phyloP scores from a whole-genome alignment of 768 basidiomycete species.

The Podaxis sp. region DNA sequence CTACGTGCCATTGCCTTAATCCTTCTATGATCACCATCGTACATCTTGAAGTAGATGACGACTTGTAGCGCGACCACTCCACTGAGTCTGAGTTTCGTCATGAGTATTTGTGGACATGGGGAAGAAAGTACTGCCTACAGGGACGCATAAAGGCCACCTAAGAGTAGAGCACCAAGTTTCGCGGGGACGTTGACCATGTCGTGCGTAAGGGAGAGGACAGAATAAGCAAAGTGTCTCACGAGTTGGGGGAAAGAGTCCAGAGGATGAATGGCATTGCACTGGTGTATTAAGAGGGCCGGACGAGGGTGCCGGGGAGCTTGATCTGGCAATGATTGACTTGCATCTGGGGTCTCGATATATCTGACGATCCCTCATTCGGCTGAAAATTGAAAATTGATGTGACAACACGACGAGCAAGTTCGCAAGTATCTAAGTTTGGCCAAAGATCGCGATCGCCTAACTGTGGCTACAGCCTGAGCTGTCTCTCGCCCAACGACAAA shows the following conservation, averaged over 20 bases:
- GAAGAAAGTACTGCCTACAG: slow-evolving; percentile 21
- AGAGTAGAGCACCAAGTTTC: slow-evolving; percentile 33
- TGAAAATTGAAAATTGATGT: neutral
- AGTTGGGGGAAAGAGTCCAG: slow-evolving; percentile 1
- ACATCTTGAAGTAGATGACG: slow-evolving; percentile 30
- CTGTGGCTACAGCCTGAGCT: neutral
- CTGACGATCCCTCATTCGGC: neutral
- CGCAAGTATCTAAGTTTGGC: neutral
- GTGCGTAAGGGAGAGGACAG: neutral
- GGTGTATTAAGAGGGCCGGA: neutral
- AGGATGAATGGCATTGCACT: neutral
- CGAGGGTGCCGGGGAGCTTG: neutral
- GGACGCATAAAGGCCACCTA: slow-evolving; percentile 33
- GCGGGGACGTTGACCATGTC: slow-evolving; percentile 25
- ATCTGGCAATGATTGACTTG: neutral
- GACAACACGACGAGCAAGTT: neutral
- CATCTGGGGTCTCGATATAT: neutral
- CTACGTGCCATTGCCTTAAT: slow-evolving; percentile 26
- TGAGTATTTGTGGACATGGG: neutral
- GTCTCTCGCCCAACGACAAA: neutral
- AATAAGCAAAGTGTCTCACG: neutral
- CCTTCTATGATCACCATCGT: slow-evolving; percentile 21
- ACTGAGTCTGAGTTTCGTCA: slow-evolving; percentile 15
- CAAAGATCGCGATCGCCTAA: neutral
- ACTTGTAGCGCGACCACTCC: slow-evolving; percentile 32